A percentile compares a stretch with the other conserved stretches of the same genome.
These are phyloP conservation scores for Styphnolobium japonicum DNA, from an alignment of 306 rosid species.

Conservation along the genomic window DNA sequence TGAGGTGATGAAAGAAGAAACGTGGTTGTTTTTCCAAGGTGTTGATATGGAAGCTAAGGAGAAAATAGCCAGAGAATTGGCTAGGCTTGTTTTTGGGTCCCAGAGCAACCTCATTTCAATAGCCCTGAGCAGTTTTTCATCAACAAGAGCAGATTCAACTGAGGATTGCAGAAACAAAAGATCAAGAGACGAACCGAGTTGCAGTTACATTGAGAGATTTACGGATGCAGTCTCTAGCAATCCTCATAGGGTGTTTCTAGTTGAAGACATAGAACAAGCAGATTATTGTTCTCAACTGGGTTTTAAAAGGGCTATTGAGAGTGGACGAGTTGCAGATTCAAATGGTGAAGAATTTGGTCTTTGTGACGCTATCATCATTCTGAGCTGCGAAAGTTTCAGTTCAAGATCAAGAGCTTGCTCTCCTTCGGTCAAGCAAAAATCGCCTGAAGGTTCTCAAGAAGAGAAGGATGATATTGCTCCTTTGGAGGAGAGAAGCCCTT, in stretches of 20 bases:
- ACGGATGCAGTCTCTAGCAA: conserved; percentile 54
- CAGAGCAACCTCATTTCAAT: conserved; percentile 53
- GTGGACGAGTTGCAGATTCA: conserved; percentile 55
- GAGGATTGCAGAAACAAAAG: conserved; percentile 73
- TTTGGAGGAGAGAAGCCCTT: conserved; percentile 50
- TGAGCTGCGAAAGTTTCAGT: conserved; percentile 77
- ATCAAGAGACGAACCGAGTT: conserved; percentile 70
- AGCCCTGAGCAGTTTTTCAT: conserved; percentile 66
- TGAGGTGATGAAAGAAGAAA: conserved; percentile 68
- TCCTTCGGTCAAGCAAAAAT: conserved; percentile 51
- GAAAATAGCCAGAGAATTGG: conserved; percentile 75
- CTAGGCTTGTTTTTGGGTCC: conserved; percentile 67
- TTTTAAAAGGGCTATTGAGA: conserved; percentile 78
- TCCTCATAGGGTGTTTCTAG: conserved; percentile 79
- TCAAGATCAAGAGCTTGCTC: conserved; percentile 88
- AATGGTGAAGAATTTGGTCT: conserved; percentile 64
- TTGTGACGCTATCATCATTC: conserved; percentile 73
- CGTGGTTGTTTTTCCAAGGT: conserved; percentile 94
- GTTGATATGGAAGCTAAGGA: conserved; percentile 64
- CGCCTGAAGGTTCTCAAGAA: conserved; percentile 21
- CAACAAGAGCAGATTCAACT: conserved; percentile 74
- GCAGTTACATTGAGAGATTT: conserved; percentile 68
- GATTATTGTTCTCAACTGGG: conserved; percentile 83
- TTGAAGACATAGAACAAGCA: conserved; percentile 87
- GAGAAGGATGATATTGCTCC: conserved; percentile 13